phyloP scores from a whole-genome alignment of 163 green algal genomes.

The Chlorella variabilis region DNA sequence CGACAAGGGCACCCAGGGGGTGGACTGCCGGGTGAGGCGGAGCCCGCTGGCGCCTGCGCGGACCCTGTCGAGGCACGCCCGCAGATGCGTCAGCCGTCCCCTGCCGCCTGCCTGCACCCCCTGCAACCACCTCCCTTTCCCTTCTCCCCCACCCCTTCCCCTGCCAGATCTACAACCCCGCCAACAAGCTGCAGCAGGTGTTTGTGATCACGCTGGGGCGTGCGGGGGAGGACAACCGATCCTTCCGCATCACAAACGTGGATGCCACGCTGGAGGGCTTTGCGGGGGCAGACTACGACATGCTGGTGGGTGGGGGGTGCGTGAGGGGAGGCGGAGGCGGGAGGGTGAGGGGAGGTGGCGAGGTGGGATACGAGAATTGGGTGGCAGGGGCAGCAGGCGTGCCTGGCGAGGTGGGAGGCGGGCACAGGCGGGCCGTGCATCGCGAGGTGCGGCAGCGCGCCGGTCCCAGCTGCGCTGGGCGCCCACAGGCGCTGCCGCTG shows the following conservation, averaged over 20 bases:
- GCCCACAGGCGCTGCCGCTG: too few relatives aligned
- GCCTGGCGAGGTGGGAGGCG: background rate
- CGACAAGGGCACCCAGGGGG: slow-evolving; percentile 90
- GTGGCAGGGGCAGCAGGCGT: too few relatives aligned
- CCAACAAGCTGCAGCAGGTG: slow-evolving; percentile 54
- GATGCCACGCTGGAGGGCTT: slow-evolving; percentile 77
- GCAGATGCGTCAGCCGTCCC: background rate
- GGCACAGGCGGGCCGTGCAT: too few relatives aligned
- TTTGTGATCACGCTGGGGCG: slow-evolving; percentile 87
- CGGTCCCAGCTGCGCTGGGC: too few relatives aligned
- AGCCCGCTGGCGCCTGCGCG: too few relatives aligned
- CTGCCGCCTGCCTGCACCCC: too few relatives aligned
- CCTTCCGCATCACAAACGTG: slow-evolving; percentile 71
- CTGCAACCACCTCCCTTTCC: background rate
- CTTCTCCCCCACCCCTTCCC: background rate
- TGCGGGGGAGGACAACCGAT: slow-evolving; percentile 89
- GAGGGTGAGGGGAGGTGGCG: too few relatives aligned
- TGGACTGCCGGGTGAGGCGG: slow-evolving; percentile 73
- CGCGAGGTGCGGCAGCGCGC: too few relatives aligned
- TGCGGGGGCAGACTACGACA: slow-evolving; percentile 89
- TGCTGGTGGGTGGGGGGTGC: slow-evolving; percentile 63
- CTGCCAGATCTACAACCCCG: slow-evolving; percentile 30
- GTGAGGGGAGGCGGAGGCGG: too few relatives aligned
- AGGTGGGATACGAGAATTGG: too few relatives aligned
- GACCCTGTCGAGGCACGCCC: too few relatives aligned